Evolutionary conservation across 2,329 filamentous ascomycete species (phyloP), one percentile per base, ranked within the genome.

Genomic region (Ambrosiella beaveri): DNA sequence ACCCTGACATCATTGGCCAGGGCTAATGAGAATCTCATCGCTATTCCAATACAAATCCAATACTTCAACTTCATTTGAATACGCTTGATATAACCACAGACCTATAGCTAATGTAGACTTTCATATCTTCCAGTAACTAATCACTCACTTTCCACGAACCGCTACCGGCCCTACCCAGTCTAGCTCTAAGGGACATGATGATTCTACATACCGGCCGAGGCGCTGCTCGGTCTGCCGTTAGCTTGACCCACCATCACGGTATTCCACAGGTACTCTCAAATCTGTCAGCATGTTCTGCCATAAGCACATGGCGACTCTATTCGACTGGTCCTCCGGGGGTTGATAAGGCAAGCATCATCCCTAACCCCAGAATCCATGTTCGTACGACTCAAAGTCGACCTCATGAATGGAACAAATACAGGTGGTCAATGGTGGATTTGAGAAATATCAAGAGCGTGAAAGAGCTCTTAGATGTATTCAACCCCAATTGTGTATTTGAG

Each of bases 401-500:
- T 12, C 51, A 59, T 35, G 49, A 39, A 36, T 55, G 49, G 57
- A 44, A 58, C 51, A 58, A 58, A 41, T 58, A 59, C 44, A 38
- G 47, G 15, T 51, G 47, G 47, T 51, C 47, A n/a, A 19, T 35
- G 17, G 12, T 35, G 8, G 47, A 51, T 9, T 59, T 51, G 57
- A 40, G 57, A 3, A 40, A 59, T 19, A 37, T 53, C 17, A 59
- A 53, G 6, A 55, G 51, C 3, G 54, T 50, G 50, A 47, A 54
- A 17, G 50, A 59, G 38, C 50, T 55, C 36, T 47, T 41, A 40
- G 57, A 54, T 15, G 57, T 47, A 41, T 36, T 59, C n/a, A 59
- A 59, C 40, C 57, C 57, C 40, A 59, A 59, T 36, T 59, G 52
- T 40, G 27, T 59, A 13, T 50, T 59, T 36, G 57, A 59, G 35